phyloP scores from a whole-genome alignment of 1,284 basidiomycete genomes.

The Paramarasmius palmivorus region DNA sequence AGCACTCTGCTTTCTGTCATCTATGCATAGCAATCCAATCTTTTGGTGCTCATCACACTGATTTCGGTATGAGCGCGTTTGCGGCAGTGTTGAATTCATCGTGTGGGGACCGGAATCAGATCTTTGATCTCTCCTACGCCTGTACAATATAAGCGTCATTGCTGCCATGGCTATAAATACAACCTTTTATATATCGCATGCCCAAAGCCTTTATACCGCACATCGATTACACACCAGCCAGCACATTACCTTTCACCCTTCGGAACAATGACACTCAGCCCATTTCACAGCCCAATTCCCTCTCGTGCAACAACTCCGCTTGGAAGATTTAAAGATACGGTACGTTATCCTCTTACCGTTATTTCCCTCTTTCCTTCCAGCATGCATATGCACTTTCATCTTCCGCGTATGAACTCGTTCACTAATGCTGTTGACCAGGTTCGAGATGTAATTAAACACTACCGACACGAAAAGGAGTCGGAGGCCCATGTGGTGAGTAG shows the following conservation, averaged over 20 bases:
- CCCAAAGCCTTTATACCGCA: too few relatives aligned
- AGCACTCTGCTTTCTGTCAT: too few relatives aligned
- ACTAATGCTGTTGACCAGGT: slow-evolving; percentile 51
- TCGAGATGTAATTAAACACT: slow-evolving; percentile 53
- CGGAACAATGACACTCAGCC: not conserved
- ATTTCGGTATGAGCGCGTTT: too few relatives aligned
- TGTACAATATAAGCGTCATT: too few relatives aligned
- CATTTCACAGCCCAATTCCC: not conserved
- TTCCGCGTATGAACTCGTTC: slow-evolving; percentile 39
- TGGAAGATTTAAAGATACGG: not conserved
- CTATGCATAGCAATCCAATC: too few relatives aligned
- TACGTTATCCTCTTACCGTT: not conserved
- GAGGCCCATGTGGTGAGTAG: slow-evolving; percentile 76
- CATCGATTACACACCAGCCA: not conserved
- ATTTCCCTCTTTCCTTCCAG: slow-evolving; percentile 14
- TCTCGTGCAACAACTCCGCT: not conserved
- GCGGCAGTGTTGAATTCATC: too few relatives aligned
- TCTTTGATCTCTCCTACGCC: too few relatives aligned
- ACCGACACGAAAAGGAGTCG: slow-evolving; percentile 75
- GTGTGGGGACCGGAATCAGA: too few relatives aligned
- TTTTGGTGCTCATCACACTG: too few relatives aligned
- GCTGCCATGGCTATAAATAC: not conserved
- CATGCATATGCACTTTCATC: slow-evolving; percentile 36
- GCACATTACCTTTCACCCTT: not conserved
- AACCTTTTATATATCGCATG: too few relatives aligned